phyloP scores from a whole-genome alignment of 1,284 basidiomycete species.

The Pisolithus thermaeus region DNA sequence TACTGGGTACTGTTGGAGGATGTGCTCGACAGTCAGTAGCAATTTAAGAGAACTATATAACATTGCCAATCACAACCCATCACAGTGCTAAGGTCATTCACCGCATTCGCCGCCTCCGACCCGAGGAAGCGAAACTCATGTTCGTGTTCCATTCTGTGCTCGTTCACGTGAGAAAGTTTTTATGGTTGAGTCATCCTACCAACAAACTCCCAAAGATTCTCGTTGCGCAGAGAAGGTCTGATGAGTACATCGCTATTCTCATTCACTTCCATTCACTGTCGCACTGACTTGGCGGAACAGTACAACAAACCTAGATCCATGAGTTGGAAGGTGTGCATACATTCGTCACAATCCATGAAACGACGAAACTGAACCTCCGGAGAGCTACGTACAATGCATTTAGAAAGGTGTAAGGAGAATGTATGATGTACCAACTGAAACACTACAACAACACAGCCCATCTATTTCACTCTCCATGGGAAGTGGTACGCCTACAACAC shows the following conservation, averaged over 20 bases:
- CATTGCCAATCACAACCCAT: too few species aligned
- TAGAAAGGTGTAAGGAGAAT: too few species aligned
- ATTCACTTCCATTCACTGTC: background rate
- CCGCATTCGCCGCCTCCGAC: background rate
- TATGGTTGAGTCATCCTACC: background rate
- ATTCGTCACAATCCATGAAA: background rate
- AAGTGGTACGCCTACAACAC: too few species aligned
- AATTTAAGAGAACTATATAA: too few species aligned
- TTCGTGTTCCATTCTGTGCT: background rate
- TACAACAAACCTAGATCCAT: background rate
- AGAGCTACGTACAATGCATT: too few species aligned
- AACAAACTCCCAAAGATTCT: background rate
- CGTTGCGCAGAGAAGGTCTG: background rate
- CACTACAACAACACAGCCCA: too few species aligned
- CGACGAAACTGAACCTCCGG: too few species aligned
- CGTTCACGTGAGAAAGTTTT: background rate
- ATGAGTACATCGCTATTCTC: background rate
- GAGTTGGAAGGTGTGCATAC: conserved; percentile 1
- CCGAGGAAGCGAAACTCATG: background rate
- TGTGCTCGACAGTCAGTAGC: too few species aligned
- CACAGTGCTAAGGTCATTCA: too few species aligned
- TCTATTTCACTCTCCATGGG: background rate
- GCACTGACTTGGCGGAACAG: background rate
- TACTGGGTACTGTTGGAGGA: too few species aligned
- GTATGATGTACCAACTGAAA: too few species aligned